Base-by-base conservation (phyloP, 2,329 filamentous ascomycete genomes). In the Trichoderma breve region DNA sequence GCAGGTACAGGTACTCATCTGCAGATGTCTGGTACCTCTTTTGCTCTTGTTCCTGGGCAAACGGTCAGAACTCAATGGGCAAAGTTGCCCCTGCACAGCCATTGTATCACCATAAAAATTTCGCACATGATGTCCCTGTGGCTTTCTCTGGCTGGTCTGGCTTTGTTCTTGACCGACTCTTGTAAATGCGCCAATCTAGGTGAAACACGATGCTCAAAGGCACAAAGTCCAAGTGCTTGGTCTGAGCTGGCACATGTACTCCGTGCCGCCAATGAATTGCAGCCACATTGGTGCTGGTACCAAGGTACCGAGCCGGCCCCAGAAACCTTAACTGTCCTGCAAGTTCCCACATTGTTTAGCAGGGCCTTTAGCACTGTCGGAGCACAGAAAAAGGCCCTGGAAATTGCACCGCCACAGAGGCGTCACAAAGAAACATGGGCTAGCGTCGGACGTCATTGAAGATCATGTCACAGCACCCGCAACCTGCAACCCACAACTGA, bases 361-460 rank as follows among this genome's bases (percentile, higher is more conserved):
- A 43, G 39, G 39, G 15, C 39, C 39, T 43, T n/a, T 6, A 43
- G 4, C 47, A 24, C 32, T 28, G 18, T 32, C 53, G 53, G 65
- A 30, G 53, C 24, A 6, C 65, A 58, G 65, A 68, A 67, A 57
- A 67, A 57, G 64, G 21, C 34, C 65, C 64, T 39, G 51, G 32
- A 39, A 32, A 53, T 9, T 30, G 63, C 55, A 60, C 65, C 53
- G 65, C 65, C 65, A 68, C 65, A 18, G 39, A 43, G 39, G 39
- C 39, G 39, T 43, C 39, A 43, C 39, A 43, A 43, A 43, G 39
- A 36, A 36, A n/a, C 36, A 43, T 43, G 36, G 53, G 12, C 53
- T 43, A 39, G 47, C 61, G 61, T 18, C 14, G 60, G 24, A 24
- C 58, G 65, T 68, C 65, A 68, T 68, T 58, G 51, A 57, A 68